Evolutionary conservation across 306 rosid genomes (phyloP).

Genomic region (Carpinus viminea): DNA sequence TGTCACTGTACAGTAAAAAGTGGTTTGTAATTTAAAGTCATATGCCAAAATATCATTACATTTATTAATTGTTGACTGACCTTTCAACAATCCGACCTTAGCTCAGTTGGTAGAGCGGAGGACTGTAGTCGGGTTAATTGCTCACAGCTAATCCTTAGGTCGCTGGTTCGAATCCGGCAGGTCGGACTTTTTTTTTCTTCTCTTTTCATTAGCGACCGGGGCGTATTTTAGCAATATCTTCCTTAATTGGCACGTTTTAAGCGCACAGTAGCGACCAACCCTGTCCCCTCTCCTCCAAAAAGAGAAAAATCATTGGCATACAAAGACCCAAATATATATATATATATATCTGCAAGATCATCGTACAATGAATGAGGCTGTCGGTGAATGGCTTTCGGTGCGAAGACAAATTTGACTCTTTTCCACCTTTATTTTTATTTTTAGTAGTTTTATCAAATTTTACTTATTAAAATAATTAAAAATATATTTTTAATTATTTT

Average conservation of each 20-base stretch:
- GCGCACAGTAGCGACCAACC: conserved; percentile 19
- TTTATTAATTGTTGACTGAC: too few species aligned
- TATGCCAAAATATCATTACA: too few species aligned
- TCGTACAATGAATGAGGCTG: too few species aligned
- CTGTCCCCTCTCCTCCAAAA: not conserved
- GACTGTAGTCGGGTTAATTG: conserved; percentile 38
- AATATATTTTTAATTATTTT: too few species aligned
- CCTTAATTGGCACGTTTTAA: not conserved
- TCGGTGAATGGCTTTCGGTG: too few species aligned
- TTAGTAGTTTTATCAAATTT: too few species aligned
- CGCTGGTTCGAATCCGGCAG: conserved; percentile 63
- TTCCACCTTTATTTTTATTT: too few species aligned
- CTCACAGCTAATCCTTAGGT: conserved; percentile 46
- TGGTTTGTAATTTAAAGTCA: too few species aligned
- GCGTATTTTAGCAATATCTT: not conserved
- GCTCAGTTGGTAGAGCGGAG: conserved; percentile 75
- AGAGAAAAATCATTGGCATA: not conserved
- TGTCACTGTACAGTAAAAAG: too few species aligned
- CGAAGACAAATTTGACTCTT: too few species aligned
- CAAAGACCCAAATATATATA: not conserved
- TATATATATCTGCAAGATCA: not conserved
- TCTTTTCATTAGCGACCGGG: too few species aligned
- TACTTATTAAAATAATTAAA: too few species aligned
- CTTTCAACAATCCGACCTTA: conserved; percentile 35
- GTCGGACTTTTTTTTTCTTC: conserved; percentile 22